These are phyloP conservation scores for Colletotrichum eleusines DNA, from an alignment of 2,329 filamentous ascomycete species.

Conservation along the genomic window DNA sequence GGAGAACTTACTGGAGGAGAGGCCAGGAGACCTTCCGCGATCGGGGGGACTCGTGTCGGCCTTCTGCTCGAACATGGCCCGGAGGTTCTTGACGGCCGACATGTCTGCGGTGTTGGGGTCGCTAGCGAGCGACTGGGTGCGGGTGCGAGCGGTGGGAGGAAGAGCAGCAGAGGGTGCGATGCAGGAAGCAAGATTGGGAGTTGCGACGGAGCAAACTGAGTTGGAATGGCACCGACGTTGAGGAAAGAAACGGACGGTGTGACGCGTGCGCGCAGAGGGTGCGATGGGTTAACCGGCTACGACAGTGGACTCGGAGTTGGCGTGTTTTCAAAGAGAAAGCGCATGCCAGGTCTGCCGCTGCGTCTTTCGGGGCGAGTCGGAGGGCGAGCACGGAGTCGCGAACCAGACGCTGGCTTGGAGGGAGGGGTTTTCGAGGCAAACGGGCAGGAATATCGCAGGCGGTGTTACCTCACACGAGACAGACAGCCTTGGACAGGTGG, in stretches of 20 bases:
- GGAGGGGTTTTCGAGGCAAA: not conserved
- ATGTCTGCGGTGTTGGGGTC: conserved; percentile 57
- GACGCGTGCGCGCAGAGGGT: not conserved
- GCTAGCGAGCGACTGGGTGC: conserved; percentile 19
- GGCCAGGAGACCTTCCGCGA: conserved; percentile 76
- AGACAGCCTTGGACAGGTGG: conserved; percentile 8
- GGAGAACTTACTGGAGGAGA: conserved; percentile 55
- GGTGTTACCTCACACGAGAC: conserved; percentile 19
- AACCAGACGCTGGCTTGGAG: conserved; percentile 8
- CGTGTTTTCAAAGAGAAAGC: conserved; percentile 25
- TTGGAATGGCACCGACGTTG: conserved; percentile 5
- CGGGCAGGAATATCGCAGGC: conserved; percentile 4
- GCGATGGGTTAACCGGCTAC: conserved; percentile 19
- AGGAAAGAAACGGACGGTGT: conserved; percentile 14
- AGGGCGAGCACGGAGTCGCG: conserved; percentile 4
- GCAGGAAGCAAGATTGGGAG: not conserved
- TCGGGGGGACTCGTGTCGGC: conserved; percentile 74
- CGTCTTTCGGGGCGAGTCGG: conserved; percentile 5
- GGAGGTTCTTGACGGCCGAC: conserved; percentile 79
- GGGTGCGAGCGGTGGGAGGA: conserved; percentile 12
- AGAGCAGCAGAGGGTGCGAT: conserved; percentile 19
- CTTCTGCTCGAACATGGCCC: conserved; percentile 85
- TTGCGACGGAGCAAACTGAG: conserved; percentile 19
- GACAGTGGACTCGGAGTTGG: conserved; percentile 4
- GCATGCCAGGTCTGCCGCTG: conserved; percentile 24